Evolutionary conservation across 2,329 filamentous ascomycete genomes (phyloP).

Genomic region (Beauveria bassiana): DNA sequence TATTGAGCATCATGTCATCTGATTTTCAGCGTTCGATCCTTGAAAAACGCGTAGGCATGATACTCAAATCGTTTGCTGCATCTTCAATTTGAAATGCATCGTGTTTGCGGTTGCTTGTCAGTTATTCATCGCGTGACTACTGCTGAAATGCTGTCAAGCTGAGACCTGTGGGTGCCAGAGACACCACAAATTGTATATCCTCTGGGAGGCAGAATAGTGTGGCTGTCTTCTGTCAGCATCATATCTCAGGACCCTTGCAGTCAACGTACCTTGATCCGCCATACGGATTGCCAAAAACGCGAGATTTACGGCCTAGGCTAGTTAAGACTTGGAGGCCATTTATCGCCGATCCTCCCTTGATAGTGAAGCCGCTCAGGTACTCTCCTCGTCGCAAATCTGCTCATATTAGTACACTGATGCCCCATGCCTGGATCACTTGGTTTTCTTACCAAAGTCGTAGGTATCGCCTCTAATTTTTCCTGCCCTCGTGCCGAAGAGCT

Average conservation of each 20-base stretch:
- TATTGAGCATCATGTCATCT: not conserved
- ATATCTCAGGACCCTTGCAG: not conserved
- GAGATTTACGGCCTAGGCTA: slow-evolving; percentile 77
- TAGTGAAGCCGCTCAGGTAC: slow-evolving; percentile 76
- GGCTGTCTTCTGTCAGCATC: slow-evolving; percentile 40
- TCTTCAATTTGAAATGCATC: not conserved
- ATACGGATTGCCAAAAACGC: slow-evolving; percentile 71
- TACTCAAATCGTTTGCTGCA: not conserved
- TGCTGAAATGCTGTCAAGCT: slow-evolving; percentile 80
- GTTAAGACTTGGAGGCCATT: slow-evolving; percentile 88
- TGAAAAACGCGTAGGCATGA: not conserved
- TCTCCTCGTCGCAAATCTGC: slow-evolving; percentile 79
- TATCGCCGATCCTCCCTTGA: slow-evolving; percentile 74
- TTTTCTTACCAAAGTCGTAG: slow-evolving; percentile 65
- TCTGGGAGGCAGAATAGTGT: slow-evolving; percentile 79
- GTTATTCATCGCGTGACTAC: slow-evolving; percentile 43
- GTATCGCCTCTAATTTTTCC: slow-evolving; percentile 62
- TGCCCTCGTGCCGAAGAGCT: slow-evolving; percentile 78
- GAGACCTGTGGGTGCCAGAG: slow-evolving; percentile 69
- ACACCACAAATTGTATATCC: slow-evolving; percentile 86
- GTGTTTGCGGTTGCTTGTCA: not conserved
- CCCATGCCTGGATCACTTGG: not conserved
- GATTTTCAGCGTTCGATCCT: not conserved
- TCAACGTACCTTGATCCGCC: slow-evolving; percentile 73
- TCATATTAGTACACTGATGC: not conserved